Conservation (phyloP, 2,329 filamentous ascomycete species). For the Epichloe amarillans region DNA sequence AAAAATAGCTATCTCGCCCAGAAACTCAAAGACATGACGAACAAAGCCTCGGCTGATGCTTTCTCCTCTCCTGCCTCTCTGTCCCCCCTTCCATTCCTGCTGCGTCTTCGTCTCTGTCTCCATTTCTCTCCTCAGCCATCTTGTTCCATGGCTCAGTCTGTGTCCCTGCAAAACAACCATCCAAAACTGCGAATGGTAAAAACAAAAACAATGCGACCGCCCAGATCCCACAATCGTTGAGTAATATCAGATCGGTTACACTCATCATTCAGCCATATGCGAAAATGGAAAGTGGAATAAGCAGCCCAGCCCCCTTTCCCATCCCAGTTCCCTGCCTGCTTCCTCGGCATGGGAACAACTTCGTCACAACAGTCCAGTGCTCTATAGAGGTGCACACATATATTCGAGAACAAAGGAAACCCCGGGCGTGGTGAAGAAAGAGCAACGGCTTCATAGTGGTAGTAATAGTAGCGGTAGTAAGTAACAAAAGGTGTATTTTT, state of each 20-base stretch:
- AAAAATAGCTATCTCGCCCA: constrained; percentile 9
- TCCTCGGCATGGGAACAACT: not conserved
- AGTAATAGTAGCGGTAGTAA: constrained; percentile 7
- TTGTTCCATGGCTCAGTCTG: not conserved
- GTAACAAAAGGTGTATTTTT: not conserved
- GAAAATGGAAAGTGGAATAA: not conserved
- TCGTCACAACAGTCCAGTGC: not conserved
- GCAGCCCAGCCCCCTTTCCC: not conserved
- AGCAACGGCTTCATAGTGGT: not conserved
- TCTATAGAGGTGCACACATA: not conserved
- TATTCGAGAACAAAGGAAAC: not conserved
- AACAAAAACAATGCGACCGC: not conserved
- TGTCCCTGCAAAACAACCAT: constrained; percentile 6
- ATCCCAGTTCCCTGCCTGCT: not conserved
- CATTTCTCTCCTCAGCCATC: not conserved
- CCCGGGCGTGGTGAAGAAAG: not conserved
- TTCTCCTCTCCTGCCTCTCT: not conserved
- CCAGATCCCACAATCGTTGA: not conserved
- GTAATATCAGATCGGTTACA: constrained; percentile 1
- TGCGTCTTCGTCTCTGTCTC: not conserved
- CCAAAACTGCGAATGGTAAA: constrained; percentile 4
- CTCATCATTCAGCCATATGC: not conserved
- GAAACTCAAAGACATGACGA: constrained; percentile 5
- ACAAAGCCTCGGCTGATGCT: constrained; percentile 10
- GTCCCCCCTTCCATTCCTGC: not conserved